Evolutionary conservation across 1,284 basidiomycete species (phyloP).

Genomic region (Sporisorium graminicola): DNA sequence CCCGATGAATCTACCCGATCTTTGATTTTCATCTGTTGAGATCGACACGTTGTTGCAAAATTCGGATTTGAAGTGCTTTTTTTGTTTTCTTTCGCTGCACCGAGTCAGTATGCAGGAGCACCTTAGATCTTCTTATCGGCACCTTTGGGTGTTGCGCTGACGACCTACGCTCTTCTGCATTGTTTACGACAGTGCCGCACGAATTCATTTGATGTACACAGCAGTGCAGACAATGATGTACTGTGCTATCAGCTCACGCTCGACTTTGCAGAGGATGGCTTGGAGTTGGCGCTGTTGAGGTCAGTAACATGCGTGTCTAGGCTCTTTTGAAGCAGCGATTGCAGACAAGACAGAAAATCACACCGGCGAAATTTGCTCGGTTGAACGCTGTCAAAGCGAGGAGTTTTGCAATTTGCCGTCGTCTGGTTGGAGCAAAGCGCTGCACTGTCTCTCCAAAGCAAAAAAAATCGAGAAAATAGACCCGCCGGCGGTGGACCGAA

Average conservation of each 20-base stretch:
- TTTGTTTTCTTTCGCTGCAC: background rate
- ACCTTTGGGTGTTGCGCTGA: background rate
- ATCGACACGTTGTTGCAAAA: background rate
- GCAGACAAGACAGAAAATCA: background rate
- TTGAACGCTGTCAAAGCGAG: too few relatives aligned
- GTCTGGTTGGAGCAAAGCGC: conserved; percentile 10
- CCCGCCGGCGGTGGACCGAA: conserved; percentile 17
- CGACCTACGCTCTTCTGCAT: background rate
- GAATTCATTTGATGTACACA: background rate
- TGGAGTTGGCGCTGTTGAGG: too few relatives aligned
- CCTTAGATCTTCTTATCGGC: conserved; percentile 23
- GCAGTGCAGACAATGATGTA: background rate
- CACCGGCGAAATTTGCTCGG: conserved; percentile 12
- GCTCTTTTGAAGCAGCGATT: background rate
- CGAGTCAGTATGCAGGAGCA: conserved; percentile 6
- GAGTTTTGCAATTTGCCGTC: conserved; percentile 10
- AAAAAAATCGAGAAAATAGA: background rate
- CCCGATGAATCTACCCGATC: background rate
- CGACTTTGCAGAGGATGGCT: too few relatives aligned
- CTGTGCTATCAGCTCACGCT: background rate
- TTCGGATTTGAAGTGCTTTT: background rate
- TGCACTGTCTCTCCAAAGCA: background rate
- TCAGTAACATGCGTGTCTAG: background rate
- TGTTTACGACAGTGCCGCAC: background rate
- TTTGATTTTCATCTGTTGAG: background rate